Evolutionary conservation across 441 rosid species (phyloP).

Genomic region (Bruguiera hainesii): DNA sequence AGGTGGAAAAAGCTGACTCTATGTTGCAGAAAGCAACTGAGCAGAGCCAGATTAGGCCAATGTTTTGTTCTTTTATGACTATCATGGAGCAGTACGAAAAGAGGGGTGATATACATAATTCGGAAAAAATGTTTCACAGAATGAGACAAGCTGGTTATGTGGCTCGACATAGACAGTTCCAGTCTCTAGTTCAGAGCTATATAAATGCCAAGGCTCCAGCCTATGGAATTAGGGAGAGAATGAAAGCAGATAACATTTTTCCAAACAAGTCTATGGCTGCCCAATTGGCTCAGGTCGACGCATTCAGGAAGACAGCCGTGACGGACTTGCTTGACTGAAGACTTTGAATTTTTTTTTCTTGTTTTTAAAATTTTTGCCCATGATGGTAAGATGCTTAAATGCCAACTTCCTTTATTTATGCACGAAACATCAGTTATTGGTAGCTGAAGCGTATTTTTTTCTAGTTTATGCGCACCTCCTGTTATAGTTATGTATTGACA

Average conservation of each 20-base stretch:
- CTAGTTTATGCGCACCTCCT: too few relatives aligned
- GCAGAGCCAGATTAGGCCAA: conserved; percentile 49
- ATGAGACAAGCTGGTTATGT: conserved; percentile 76
- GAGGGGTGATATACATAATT: conserved; percentile 70
- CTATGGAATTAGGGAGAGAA: conserved; percentile 80
- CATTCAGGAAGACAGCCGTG: conserved; percentile 67
- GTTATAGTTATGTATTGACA: too few relatives aligned
- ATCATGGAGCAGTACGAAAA: conserved; percentile 71
- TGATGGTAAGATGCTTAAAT: not conserved
- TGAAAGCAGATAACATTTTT: conserved; percentile 78
- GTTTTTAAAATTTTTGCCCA: too few relatives aligned
- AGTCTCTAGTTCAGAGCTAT: conserved; percentile 52
- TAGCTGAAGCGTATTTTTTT: not conserved
- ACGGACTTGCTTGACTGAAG: conserved; percentile 67
- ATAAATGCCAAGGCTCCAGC: conserved; percentile 63
- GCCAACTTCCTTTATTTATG: not conserved
- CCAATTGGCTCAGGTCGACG: conserved; percentile 54
- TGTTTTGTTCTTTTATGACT: conserved; percentile 53
- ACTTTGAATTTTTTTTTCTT: too few relatives aligned
- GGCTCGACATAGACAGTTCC: conserved; percentile 57
- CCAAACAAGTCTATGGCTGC: conserved; percentile 52
- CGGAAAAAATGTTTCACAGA: conserved; percentile 68
- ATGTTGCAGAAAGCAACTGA: conserved; percentile 56
- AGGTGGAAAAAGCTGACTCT: conserved; percentile 76
- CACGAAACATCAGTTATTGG: not conserved